Percentiles rank a stretch among this genome's conserved stretches.
These are phyloP conservation scores for Lineolata rhizophorae DNA, from an alignment of 495 filamentous ascomycete species.

Conservation along the genomic window DNA sequence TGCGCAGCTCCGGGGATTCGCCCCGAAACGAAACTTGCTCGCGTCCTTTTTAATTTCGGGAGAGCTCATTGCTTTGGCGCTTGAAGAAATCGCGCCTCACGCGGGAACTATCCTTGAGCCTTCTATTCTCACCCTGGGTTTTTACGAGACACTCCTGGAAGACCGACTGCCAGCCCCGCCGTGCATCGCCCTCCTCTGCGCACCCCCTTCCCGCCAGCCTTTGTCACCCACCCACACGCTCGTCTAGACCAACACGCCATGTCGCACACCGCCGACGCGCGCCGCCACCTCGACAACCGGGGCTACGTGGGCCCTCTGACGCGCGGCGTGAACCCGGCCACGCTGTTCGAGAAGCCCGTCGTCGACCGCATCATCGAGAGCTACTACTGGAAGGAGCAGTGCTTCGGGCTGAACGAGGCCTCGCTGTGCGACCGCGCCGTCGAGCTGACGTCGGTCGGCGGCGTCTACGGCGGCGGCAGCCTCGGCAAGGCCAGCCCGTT, in stretches of 20 bases:
- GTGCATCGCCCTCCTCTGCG: slow-evolving; percentile 1
- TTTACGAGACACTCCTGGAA: too few species aligned
- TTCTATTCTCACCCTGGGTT: too few species aligned
- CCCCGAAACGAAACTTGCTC: too few species aligned
- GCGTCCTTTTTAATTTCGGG: background rate
- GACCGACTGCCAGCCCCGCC: background rate
- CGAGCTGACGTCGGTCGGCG: slow-evolving; percentile 62
- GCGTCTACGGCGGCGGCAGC: slow-evolving; percentile 59
- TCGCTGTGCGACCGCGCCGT: slow-evolving; percentile 80
- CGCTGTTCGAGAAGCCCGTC: slow-evolving; percentile 78
- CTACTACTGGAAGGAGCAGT: slow-evolving; percentile 98
- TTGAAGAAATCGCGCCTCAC: background rate
- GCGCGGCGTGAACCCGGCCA: slow-evolving; percentile 67
- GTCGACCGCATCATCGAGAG: slow-evolving; percentile 84
- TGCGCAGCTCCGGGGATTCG: too few species aligned
- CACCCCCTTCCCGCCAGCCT: background rate
- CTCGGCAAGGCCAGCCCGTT: slow-evolving; percentile 77
- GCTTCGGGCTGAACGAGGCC: slow-evolving; percentile 81
- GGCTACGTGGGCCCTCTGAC: slow-evolving; percentile 41
- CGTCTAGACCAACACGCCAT: too few species aligned
- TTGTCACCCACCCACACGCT: too few species aligned
- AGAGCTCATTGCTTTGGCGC: background rate
- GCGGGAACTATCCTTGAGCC: too few species aligned
- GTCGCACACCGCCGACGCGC: slow-evolving; percentile 24
- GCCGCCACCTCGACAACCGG: slow-evolving; percentile 22